Evolutionary conservation across 2,329 filamentous ascomycete species (phyloP).

Genomic region (Mycosphaerella sp.): DNA sequence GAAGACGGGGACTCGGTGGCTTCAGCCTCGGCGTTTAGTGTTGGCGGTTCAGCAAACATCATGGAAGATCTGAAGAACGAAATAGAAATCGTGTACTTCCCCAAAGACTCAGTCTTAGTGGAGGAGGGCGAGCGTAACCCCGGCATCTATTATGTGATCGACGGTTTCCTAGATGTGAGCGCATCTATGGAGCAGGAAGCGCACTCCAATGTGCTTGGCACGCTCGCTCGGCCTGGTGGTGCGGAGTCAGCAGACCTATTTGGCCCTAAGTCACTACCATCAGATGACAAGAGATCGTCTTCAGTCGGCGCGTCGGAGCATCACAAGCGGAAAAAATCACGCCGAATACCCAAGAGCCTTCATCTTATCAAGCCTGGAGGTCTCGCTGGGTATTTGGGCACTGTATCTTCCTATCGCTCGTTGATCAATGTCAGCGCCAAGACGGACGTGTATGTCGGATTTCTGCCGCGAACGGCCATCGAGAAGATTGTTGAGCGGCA

Average conservation of each 20-base stretch:
- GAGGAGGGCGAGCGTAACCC: constrained; percentile 97
- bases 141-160: constrained; percentile 93
- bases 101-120: constrained; percentile 86
- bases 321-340: constrained; percentile 36
- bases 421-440: constrained; percentile 97
- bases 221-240: constrained; percentile 32
- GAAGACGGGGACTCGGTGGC: constrained; percentile 82
- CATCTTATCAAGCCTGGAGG: constrained; percentile 92
- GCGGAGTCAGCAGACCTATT: constrained; percentile 33
- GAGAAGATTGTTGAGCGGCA: constrained; percentile 91
- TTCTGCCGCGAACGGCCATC: constrained; percentile 75
- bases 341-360: constrained; percentile 58
- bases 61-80: constrained; percentile 83
- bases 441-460: constrained; percentile 97
- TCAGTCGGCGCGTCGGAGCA: constrained; percentile 28
- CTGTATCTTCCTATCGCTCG: constrained; percentile 88
- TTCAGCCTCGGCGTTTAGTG: constrained; percentile 42
- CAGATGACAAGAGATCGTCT: constrained; percentile 19
- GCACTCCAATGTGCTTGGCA: constrained; percentile 42
- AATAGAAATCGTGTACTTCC: constrained; percentile 95
- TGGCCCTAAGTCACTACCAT: constrained; percentile 14
- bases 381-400: constrained; percentile 88
- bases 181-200: constrained; percentile 62
- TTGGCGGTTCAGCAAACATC: constrained; percentile 57
- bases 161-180: constrained; percentile 92